phyloP scores from a whole-genome alignment of 306 rosid species.

The Astragalus glycyphyllos region DNA sequence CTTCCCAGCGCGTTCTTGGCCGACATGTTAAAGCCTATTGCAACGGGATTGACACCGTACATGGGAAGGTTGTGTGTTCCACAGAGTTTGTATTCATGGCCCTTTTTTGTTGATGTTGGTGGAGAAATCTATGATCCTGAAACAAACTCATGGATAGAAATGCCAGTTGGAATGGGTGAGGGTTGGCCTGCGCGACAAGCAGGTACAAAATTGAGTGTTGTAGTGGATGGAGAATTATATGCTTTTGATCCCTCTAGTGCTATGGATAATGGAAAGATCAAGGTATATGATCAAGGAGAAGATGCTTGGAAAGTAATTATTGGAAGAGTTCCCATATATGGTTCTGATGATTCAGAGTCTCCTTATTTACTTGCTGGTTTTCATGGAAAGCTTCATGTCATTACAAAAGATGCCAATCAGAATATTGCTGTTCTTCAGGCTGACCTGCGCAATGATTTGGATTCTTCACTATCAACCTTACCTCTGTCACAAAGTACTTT shows the following conservation, averaged over 20 bases:
- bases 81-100: constrained; percentile 91
- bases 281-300: constrained; percentile 82
- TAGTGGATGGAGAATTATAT: constrained; percentile 83
- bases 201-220: constrained; percentile 83
- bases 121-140: constrained; percentile 95
- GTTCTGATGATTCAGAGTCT: constrained; percentile 82
- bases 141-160: constrained; percentile 81
- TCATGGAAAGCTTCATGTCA: constrained; percentile 86
- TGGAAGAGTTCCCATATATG: constrained; percentile 83
- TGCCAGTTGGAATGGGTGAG: constrained; percentile 96
- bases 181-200: constrained; percentile 98
- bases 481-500: constrained; percentile 42
- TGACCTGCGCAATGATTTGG: constrained; percentile 52
- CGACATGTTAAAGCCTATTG: constrained; percentile 89
- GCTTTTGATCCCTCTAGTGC: constrained; percentile 90
- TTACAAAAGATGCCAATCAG: constrained; percentile 80
- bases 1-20: constrained; percentile 81
- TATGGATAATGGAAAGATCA: constrained; percentile 79
- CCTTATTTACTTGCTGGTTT: constrained; percentile 92
- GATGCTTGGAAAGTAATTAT: constrained; percentile 87
- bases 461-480: constrained; percentile 48
- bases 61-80: constrained; percentile 90
- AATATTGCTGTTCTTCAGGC: constrained; percentile 69
- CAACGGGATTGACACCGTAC: constrained; percentile 88
- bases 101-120: constrained; percentile 94